phyloP scores from a whole-genome alignment of 2,329 filamentous ascomycete genomes.

The Neobulgaria alba region DNA sequence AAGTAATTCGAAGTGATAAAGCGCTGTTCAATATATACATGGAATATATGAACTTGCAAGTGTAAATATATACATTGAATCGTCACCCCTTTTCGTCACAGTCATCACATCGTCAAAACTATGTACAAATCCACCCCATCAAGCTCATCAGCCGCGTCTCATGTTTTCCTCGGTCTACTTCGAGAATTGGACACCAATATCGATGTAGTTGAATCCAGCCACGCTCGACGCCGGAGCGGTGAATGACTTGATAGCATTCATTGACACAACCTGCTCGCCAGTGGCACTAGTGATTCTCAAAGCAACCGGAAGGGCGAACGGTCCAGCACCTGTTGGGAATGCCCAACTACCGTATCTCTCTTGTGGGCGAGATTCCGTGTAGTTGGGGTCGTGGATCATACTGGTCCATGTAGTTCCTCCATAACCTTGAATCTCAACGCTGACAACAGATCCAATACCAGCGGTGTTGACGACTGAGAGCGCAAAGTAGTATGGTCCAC shows the following conservation, averaged over 20 bases:
- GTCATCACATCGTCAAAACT: too few relatives aligned
- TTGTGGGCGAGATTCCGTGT: slow-evolving; percentile 6
- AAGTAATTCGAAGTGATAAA: too few relatives aligned
- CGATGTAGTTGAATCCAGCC: slow-evolving; percentile 7
- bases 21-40: too few relatives aligned
- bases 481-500: slow-evolving; percentile 11
- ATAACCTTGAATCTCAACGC: slow-evolving; percentile 3
- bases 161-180: background rate
- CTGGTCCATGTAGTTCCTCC: slow-evolving; percentile 7
- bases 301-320: slow-evolving; percentile 6
- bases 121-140: too few relatives aligned
- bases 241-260: slow-evolving; percentile 8
- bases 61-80: too few relatives aligned
- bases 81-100: too few relatives aligned
- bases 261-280: slow-evolving; percentile 8
- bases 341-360: slow-evolving; percentile 11
- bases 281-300: slow-evolving; percentile 9
- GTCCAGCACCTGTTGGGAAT: slow-evolving; percentile 5
- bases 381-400: slow-evolving; percentile 9
- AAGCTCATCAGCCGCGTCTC: background rate
- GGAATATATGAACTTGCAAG: too few relatives aligned
- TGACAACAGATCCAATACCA: slow-evolving; percentile 7
- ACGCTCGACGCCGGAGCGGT: slow-evolving; percentile 5
- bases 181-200: slow-evolving; percentile 10
- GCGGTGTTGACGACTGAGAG: slow-evolving; percentile 6